Evolutionary conservation across 31 red algal genomes (phyloP).

Genomic region (Odonthalia washingtoniensis): DNA sequence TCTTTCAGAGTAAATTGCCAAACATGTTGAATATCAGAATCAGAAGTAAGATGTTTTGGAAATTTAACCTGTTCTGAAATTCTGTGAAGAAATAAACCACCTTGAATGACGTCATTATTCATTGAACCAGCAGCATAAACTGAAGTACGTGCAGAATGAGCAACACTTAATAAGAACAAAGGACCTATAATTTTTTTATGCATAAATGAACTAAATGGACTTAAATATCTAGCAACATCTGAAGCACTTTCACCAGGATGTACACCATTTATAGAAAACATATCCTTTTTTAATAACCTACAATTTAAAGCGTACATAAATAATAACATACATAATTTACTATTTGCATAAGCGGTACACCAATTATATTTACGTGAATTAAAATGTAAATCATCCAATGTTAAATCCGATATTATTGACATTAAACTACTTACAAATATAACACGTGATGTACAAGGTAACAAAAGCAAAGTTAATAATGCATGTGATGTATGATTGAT

Average conservation of each 20-base stretch:
- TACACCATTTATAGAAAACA: conserved; percentile 62
- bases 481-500: conserved; percentile 91
- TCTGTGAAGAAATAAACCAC: conserved; percentile 36
- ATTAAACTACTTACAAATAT: conserved; percentile 75
- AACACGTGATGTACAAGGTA: conserved; percentile 46
- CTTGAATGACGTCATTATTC: conserved; percentile 18
- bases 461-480: conserved; percentile 77
- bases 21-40: conserved; percentile 20
- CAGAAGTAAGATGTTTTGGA: not conserved
- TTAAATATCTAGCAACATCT: conserved; percentile 79
- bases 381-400: conserved; percentile 47
- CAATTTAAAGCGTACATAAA: conserved; percentile 73
- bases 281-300: not conserved
- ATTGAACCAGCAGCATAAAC: conserved; percentile 62
- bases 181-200: conserved; percentile 55
- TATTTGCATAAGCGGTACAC: conserved; percentile 89
- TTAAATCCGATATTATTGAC: conserved; percentile 53
- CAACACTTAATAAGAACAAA: conserved; percentile 53
- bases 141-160: conserved; percentile 52
- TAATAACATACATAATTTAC: conserved; percentile 81
- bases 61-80: not conserved
- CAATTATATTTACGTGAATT: conserved; percentile 53
- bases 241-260: conserved; percentile 91
- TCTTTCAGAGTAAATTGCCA: conserved; percentile 38
- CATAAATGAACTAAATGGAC: conserved; percentile 44